A percentile compares a stretch with the other conserved stretches of the same genome.
Conservation (phyloP, 2,329 filamentous ascomycete genomes). For the Fusarium brevicatenulatum region DNA sequence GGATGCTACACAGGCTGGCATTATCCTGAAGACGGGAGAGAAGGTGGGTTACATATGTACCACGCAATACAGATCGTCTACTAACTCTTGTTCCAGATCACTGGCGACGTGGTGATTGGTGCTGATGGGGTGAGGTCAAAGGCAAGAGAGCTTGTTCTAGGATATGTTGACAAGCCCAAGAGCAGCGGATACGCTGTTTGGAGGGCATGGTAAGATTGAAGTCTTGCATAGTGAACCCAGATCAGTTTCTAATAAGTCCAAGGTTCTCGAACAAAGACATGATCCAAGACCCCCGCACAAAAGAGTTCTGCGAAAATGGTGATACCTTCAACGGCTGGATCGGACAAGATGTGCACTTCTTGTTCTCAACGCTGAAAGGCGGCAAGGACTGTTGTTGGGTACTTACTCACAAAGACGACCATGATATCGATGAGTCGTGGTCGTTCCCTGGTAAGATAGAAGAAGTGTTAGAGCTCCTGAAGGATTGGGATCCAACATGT, state of each 20-base stretch:
- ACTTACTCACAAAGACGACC: constrained; percentile 56
- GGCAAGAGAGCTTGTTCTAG: constrained; percentile 34
- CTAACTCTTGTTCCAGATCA: constrained; percentile 6
- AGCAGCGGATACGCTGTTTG: constrained; percentile 41
- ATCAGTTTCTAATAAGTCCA: fast-evolving
- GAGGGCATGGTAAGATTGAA: constrained; percentile 60
- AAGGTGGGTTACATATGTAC: not conserved
- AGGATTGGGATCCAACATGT: constrained; percentile 21
- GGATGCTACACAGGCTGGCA: not conserved
- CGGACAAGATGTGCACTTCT: constrained; percentile 54
- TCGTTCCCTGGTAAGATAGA: constrained; percentile 33
- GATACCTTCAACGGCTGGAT: constrained; percentile 69
- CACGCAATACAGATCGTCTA: fast-evolving
- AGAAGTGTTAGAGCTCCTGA: constrained; percentile 20
- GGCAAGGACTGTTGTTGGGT: constrained; percentile 63
- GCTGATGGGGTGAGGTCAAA: constrained; percentile 34
- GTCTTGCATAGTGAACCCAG: fast-evolving
- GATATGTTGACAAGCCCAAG: constrained; percentile 24
- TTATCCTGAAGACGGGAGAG: constrained; percentile 20
- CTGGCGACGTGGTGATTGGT: constrained; percentile 31
- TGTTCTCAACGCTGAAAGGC: constrained; percentile 65
- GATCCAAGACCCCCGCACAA: constrained; percentile 62
- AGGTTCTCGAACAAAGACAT: constrained; percentile 57
- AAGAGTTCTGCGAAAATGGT: constrained; percentile 64
- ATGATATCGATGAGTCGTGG: constrained; percentile 37